These are phyloP conservation scores for Suillus placidus DNA, from an alignment of 768 basidiomycete genomes.

Conservation along the genomic window DNA sequence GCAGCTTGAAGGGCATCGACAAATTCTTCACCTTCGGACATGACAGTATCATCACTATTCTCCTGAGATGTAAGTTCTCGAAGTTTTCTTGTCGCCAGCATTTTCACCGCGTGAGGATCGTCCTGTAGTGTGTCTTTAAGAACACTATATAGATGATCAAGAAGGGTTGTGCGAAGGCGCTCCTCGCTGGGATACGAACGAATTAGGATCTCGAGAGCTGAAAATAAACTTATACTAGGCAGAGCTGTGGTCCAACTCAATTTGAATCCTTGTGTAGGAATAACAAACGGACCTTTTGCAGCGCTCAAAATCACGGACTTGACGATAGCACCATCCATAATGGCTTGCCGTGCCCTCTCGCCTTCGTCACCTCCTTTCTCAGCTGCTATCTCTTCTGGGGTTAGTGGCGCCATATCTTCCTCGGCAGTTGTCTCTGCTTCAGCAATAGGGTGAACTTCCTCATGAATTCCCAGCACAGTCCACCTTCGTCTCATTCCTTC, in stretches of 20 bases:
- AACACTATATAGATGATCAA: slow-evolving; percentile 47
- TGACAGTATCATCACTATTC: slow-evolving; percentile 16
- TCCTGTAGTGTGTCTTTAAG: slow-evolving; percentile 40
- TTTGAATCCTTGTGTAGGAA: slow-evolving; percentile 17
- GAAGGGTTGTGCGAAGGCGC: slow-evolving; percentile 41
- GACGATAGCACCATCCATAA: slow-evolving; percentile 81
- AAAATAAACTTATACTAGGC: slow-evolving; percentile 45
- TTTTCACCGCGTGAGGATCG: slow-evolving; percentile 40
- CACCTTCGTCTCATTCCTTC: slow-evolving; percentile 80
- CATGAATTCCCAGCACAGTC: slow-evolving; percentile 71
- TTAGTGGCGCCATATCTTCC: slow-evolving; percentile 19
- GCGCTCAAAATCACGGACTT: slow-evolving; percentile 77
- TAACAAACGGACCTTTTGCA: slow-evolving; percentile 56
- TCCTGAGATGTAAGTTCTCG: slow-evolving; percentile 31
- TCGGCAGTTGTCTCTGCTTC: slow-evolving; percentile 18
- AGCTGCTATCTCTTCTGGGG: slow-evolving; percentile 31
- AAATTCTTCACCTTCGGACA: slow-evolving; percentile 23
- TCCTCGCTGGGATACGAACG: slow-evolving; percentile 45
- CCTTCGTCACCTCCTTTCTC: slow-evolving; percentile 48
- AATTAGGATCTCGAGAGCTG: slow-evolving; percentile 44
- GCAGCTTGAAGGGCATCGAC: slow-evolving; percentile 34
- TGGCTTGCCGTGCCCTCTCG: slow-evolving; percentile 60
- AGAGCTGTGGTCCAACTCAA: slow-evolving; percentile 30
- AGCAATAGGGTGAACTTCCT: slow-evolving; percentile 26
- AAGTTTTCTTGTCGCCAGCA: slow-evolving; percentile 42